phyloP scores from a whole-genome alignment of 2,329 filamentous ascomycete species.

The Epichloe coenophiala region DNA sequence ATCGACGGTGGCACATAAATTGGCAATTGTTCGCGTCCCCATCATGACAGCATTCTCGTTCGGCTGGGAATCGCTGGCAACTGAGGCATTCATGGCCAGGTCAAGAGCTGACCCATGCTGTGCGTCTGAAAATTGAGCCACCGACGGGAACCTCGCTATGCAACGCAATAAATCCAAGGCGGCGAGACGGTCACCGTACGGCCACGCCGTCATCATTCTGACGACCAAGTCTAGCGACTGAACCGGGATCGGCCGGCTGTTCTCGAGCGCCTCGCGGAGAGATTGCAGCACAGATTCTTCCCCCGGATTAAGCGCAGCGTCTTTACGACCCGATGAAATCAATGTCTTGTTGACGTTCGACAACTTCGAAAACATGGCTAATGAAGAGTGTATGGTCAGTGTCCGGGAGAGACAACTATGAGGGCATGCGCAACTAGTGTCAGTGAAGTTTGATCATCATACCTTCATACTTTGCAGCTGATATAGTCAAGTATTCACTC shows the following conservation, averaged over 20 bases:
- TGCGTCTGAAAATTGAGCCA: constrained; percentile 46
- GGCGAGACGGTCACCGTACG: constrained; percentile 65
- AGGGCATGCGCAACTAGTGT: no score
- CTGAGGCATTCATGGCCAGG: constrained; percentile 27
- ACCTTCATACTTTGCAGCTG: constrained; percentile 55
- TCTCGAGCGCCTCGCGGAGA: constrained; percentile 52
- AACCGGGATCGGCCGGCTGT: constrained; percentile 33
- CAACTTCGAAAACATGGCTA: constrained; percentile 64
- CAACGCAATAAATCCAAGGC: constrained; percentile 82
- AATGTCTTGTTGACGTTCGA: constrained; percentile 61
- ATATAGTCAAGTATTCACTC: constrained; percentile 64
- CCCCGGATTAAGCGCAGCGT: constrained; percentile 56
- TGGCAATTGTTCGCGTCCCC: constrained; percentile 65
- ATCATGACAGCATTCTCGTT: constrained; percentile 81
- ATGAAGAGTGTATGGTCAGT: constrained; percentile 12
- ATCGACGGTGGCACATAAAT: constrained; percentile 64
- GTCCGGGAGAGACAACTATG: not conserved
- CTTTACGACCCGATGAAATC: constrained; percentile 57
- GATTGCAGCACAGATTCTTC: constrained; percentile 51
- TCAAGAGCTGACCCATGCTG: constrained; percentile 47
- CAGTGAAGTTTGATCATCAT: constrained; percentile 7
- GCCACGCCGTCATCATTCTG: constrained; percentile 67
- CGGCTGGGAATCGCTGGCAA: constrained; percentile 38
- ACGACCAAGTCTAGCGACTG: constrained; percentile 50
- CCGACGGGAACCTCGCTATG: constrained; percentile 52